Conservation (phyloP, 768 basidiomycete genomes). For the Tricholoma matsutake region DNA sequence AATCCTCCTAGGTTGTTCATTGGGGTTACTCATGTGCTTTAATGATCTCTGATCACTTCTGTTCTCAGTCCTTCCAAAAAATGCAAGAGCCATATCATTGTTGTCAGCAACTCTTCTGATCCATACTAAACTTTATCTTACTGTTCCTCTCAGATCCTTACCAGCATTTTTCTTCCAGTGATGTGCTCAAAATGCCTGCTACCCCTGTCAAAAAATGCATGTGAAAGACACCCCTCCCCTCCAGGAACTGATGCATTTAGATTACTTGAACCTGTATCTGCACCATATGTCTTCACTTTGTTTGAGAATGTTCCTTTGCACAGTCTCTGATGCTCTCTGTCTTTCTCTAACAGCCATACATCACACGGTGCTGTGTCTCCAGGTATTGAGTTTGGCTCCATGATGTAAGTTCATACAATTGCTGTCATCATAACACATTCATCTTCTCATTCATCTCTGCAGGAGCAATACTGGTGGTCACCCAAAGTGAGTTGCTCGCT, state of each 20-base stretch:
- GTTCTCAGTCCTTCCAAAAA: background rate
- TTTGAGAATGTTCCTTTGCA: background rate
- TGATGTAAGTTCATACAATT: background rate
- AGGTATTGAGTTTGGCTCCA: background rate
- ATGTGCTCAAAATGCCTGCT: background rate
- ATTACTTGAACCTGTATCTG: background rate
- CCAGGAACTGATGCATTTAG: background rate
- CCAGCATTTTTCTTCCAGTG: background rate
- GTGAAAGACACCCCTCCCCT: background rate
- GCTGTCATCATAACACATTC: background rate
- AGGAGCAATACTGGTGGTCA: background rate
- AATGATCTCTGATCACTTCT: background rate
- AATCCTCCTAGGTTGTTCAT: background rate
- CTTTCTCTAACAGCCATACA: background rate
- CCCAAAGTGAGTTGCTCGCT: background rate
- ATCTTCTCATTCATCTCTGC: background rate
- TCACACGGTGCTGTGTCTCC: background rate
- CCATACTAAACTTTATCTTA: background rate
- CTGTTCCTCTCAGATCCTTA: background rate
- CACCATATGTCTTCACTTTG: background rate
- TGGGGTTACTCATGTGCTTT: background rate
- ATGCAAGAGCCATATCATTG: background rate
- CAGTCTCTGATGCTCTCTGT: background rate
- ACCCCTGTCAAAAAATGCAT: background rate
- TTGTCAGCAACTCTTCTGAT: background rate